Base-by-base conservation (phyloP, 768 basidiomycete species). In the Pleurotus platypus region DNA sequence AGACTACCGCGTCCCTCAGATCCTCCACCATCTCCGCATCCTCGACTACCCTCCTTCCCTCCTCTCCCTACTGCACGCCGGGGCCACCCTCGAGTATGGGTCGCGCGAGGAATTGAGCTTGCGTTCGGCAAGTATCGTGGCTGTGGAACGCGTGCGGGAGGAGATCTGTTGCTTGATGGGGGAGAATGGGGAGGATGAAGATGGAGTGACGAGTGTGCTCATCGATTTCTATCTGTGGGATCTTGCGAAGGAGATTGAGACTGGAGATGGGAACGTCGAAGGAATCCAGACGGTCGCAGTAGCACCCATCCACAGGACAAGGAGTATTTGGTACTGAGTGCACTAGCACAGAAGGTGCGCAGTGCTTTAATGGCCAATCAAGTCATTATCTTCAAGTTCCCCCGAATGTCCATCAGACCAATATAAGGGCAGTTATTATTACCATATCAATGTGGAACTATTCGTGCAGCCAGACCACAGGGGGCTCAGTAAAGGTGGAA, bases 171-270 rank as follows among this genome's bases (percentile, higher is more conserved):
- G 62, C n/a, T 49, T 77, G 16, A 72, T 71, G 18, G 62, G 57
- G 55, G 64, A 58, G 48, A 68, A 51, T 42, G 66, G 65, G 13
- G 59, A 61, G 7, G 63, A 58, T 11, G 67, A 67, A 30, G 70
- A 69, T 35, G 62, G 63, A 46, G 71, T 91, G 39, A 88, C 82
- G 66, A 91, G 89, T 61, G 92, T 94, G 46, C 63, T 96, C 59
- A 89, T 93, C 50, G 94, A 97, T 66, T 93, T 97, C 65, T 95
- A 90, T 72, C 70, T 94, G 9, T 97, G 92, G 92, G 92, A 94
- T 67, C 67, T 93, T 58, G 90, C 88, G 27, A 92, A 92, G 70
- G 79, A 78, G 61, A 72, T 92, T 3, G 90, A 93, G 69, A 70
- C 58, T 15, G 86, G 85, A 2, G 70, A 81, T 43, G 85, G 85